These are phyloP conservation scores for Raffaelea albimanens DNA, from an alignment of 2,329 filamentous ascomycete genomes.

Conservation along the genomic window DNA sequence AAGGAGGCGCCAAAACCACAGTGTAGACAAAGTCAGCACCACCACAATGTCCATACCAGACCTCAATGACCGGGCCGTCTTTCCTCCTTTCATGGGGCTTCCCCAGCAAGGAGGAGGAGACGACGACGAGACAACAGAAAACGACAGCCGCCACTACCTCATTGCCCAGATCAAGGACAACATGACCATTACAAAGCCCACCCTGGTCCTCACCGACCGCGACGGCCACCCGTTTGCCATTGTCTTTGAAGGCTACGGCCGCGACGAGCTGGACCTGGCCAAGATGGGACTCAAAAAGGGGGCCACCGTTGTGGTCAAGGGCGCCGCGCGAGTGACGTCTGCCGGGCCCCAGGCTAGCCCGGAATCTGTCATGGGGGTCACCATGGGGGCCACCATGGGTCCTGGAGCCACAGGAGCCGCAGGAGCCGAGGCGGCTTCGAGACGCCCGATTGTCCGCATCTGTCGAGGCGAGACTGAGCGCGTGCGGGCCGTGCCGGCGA, in stretches of 20 bases:
- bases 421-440: constrained; percentile 16
- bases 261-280: constrained; percentile 24
- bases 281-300: constrained; percentile 25
- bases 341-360: background rate
- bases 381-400: background rate
- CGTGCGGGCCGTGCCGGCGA: constrained; percentile 25
- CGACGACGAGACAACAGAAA: constrained; percentile 1
- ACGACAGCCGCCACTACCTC: background rate
- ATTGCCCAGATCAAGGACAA: constrained; percentile 33
- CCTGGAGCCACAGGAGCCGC: constrained; percentile 1
- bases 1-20: no score
- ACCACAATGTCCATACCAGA: constrained; percentile 16
- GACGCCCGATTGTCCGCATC: constrained; percentile 29
- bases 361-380: no score
- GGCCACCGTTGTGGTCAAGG: constrained; percentile 26
- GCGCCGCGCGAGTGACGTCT: constrained; percentile 24
- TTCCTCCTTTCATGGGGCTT: constrained; percentile 24
- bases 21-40: no score
- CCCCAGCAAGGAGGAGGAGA: constrained; percentile 14
- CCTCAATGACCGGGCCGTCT: constrained; percentile 21
- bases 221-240: constrained; percentile 31
- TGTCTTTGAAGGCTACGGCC: constrained; percentile 30
- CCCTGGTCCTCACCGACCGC: constrained; percentile 33
- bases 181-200: constrained; percentile 40
- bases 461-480: constrained; percentile 19